Conservation (phyloP, 2,329 filamentous ascomycete genomes). For the Davidsoniella eucalypti region DNA sequence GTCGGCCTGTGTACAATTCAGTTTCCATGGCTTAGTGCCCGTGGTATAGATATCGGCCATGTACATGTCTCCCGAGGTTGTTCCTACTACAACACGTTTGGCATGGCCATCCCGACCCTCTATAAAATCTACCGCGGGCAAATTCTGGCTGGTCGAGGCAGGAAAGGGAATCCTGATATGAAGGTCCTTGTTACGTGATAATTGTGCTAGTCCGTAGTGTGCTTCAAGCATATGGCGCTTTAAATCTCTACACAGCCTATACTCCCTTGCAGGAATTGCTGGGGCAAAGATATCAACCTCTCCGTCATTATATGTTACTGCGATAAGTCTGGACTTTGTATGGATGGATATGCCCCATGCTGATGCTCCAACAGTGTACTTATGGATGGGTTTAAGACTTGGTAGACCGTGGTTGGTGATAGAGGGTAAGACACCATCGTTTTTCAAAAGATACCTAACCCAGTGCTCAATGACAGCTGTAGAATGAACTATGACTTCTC, state of each 20-base stretch:
- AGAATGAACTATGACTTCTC: conserved; percentile 57
- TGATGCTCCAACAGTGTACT: conserved; percentile 19
- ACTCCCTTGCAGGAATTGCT: conserved; percentile 14
- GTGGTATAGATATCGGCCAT: conserved; percentile 35
- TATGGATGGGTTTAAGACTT: conserved; percentile 41
- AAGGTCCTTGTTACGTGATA: not conserved
- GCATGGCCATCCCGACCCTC: conserved; percentile 30
- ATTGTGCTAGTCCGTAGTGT: not conserved
- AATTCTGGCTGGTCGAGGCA: conserved; percentile 21
- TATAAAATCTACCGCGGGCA: conserved; percentile 37
- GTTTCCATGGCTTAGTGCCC: conserved; percentile 1
- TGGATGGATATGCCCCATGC: conserved; percentile 10
- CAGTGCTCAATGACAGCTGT: conserved; percentile 34
- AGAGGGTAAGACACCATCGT: conserved; percentile 11
- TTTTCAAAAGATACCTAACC: conserved; percentile 19
- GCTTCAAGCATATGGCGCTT: conserved; percentile 8
- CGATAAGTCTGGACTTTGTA: conserved; percentile 8
- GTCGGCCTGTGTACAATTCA: no score
- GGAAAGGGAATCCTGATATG: not conserved
- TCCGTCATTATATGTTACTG: conserved; percentile 55
- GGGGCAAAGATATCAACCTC: conserved; percentile 37
- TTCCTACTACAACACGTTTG: conserved; percentile 32
- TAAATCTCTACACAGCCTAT: not conserved
- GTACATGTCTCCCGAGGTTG: conserved; percentile 33
- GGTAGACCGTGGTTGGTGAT: not conserved